Base-by-base conservation (phyloP, 2,329 filamentous ascomycete genomes). In the Colletotrichum euphorbiae region DNA sequence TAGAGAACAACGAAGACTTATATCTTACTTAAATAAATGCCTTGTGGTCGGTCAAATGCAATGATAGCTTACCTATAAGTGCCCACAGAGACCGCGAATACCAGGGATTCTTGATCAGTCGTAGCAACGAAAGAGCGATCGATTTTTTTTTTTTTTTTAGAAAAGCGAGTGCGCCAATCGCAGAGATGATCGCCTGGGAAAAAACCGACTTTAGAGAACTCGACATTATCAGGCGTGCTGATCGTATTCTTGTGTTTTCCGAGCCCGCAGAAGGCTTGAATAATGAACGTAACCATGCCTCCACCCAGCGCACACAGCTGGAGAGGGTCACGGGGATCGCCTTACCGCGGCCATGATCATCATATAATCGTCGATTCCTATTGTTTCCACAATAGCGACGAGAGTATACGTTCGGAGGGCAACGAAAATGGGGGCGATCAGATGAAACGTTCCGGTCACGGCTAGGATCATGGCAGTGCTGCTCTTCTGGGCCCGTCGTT, bases 111-210 rank as follows among this genome's bases (percentile, higher is more conserved):
- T 62, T 67, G 70, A 72, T 73, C 6, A 75, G 51, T 21, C 71
- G 71, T 11, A 72, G 62, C 36, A 75, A 62, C 7, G 70, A 70
- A 8, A 75, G 28, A 5, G 70, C 71, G 38, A 75, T 74, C 11
- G 73, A 73, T 15, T 73, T 59, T 60, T 75, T 75, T 40, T 73
- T 73, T 15, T 73, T 59, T 60, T 75, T 75, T 40, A 74, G 71
- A 7, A 74, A 63, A 6, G 63, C 63, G 21, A 69, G 21, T 0
- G 63, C 67, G 3, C 54, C 67, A 12, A 65, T 65, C 71, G 84
- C 81, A 21, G 83, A 77, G 48, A 84, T 74, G 54, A 87, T 74
- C 7, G 80, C 80, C 67, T 86, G 82, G 82, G 54, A 81, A 78
- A 70, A 81, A 85, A 28, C 78, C 76, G 45, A 81, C 79, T 48